Evolutionary conservation across 2,329 filamentous ascomycete genomes (phyloP).

Genomic region (Ophidiomyces ophidiicola): DNA sequence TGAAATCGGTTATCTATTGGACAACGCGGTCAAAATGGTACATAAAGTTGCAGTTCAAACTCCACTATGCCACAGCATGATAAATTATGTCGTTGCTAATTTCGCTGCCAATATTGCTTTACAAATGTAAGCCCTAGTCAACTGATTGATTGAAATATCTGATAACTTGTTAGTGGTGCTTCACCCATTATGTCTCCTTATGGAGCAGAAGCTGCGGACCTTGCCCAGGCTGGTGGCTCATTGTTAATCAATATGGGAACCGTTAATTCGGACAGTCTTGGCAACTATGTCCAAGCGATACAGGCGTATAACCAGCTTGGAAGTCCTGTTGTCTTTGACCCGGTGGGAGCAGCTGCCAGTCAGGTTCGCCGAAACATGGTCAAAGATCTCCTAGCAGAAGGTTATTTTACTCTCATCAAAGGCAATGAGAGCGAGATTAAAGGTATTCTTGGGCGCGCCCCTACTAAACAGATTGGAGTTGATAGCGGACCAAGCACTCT

Average conservation of each 20-base stretch:
- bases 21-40: slow-evolving; percentile 41
- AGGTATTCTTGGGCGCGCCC: slow-evolving; percentile 51
- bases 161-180: slow-evolving; percentile 45
- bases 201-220: slow-evolving; percentile 65
- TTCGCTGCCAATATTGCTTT: slow-evolving; percentile 86
- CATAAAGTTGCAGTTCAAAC: slow-evolving; percentile 48
- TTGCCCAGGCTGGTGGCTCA: slow-evolving; percentile 63
- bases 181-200: slow-evolving; percentile 93
- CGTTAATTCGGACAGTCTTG: slow-evolving; percentile 60
- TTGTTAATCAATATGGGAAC: slow-evolving; percentile 95
- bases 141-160: slow-evolving; percentile 10
- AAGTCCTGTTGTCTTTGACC: slow-evolving; percentile 71
- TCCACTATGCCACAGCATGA: slow-evolving; percentile 91
- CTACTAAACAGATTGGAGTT: slow-evolving; percentile 64
- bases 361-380: slow-evolving; percentile 58
- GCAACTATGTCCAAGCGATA: slow-evolving; percentile 61
- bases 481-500: slow-evolving; percentile 56
- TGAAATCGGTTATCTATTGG: slow-evolving; percentile 22
- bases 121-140: slow-evolving; percentile 40
- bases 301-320: slow-evolving; percentile 67
- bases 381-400: slow-evolving; percentile 55
- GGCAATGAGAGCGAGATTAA: slow-evolving; percentile 84
- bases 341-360: slow-evolving; percentile 82
- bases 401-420: slow-evolving; percentile 81
- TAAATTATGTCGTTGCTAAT: slow-evolving; percentile 90